A percentile compares a stretch with the other conserved stretches of the same genome.
These are phyloP conservation scores for Torulaspora pretoriensis DNA, from an alignment of 1,139 yeast species.

Conservation along the genomic window DNA sequence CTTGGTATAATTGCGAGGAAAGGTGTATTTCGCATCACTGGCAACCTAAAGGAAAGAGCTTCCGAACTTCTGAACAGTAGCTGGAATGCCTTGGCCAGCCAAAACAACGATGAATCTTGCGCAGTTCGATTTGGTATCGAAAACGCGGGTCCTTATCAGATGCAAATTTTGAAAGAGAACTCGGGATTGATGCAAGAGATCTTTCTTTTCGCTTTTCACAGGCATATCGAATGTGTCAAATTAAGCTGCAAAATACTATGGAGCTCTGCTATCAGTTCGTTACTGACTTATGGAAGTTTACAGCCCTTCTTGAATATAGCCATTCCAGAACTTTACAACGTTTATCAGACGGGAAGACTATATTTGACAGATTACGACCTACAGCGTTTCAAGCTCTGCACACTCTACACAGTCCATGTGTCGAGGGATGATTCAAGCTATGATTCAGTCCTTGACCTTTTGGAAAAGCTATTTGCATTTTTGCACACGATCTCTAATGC, in stretches of 20 bases:
- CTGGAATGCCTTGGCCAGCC: constrained; percentile 66
- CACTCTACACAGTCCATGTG: constrained; percentile 23
- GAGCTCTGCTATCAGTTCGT: constrained; percentile 43
- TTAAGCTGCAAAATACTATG: constrained; percentile 68
- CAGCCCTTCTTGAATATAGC: constrained; percentile 21
- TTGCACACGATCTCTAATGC: constrained; percentile 63
- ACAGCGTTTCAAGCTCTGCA: constrained; percentile 21
- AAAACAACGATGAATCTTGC: constrained; percentile 6
- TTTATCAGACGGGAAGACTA: constrained; percentile 27
- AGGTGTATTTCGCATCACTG: constrained; percentile 63
- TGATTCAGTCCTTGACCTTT: constrained; percentile 47
- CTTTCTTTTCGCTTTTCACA: constrained; percentile 65
- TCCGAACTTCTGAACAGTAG: constrained; percentile 53
- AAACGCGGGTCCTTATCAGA: constrained; percentile 70
- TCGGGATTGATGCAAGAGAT: constrained; percentile 62
- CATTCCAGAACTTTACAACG: constrained; percentile 31
- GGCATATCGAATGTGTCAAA: constrained; percentile 57
- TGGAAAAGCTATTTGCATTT: constrained; percentile 59
- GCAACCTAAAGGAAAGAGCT: constrained; percentile 58
- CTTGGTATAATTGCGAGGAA: constrained; percentile 68
- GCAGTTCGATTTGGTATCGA: constrained; percentile 53
- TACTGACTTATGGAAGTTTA: constrained; percentile 20
- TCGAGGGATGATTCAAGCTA: constrained; percentile 66
- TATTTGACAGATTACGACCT: constrained; percentile 25
- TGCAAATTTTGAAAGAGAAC: constrained; percentile 55